Conservation (phyloP, 768 basidiomycete species). For the Leucosporidium yakuticum region DNA sequence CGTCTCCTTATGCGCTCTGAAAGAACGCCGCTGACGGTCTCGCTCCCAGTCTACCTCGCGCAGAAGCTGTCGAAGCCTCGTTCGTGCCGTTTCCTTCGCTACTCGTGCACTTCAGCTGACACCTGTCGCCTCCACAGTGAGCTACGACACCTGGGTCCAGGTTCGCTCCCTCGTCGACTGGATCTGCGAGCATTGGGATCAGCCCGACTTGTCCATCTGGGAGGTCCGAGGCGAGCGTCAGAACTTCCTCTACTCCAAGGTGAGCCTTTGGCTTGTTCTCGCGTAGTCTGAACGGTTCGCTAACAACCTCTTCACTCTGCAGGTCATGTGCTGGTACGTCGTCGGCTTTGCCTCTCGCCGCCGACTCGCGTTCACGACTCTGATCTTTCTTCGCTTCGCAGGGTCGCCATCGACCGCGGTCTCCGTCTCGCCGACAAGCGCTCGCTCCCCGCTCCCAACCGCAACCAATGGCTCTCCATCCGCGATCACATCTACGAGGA, state of each 20-base stretch:
- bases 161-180: slow-evolving; percentile 45
- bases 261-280: background rate
- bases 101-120: background rate
- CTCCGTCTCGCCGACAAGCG: slow-evolving; percentile 91
- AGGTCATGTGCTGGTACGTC: slow-evolving; percentile 80
- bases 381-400: background rate
- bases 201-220: slow-evolving; percentile 88
- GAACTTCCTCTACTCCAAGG: slow-evolving; percentile 32
- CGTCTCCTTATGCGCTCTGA: background rate
- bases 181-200: slow-evolving; percentile 57
- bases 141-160: slow-evolving; percentile 20
- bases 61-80: slow-evolving; percentile 60
- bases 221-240: slow-evolving; percentile 68
- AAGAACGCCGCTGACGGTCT: slow-evolving; percentile 37
- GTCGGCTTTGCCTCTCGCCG: background rate
- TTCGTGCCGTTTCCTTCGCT: background rate
- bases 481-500: slow-evolving; percentile 87
- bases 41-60: slow-evolving; percentile 94
- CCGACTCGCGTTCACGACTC: background rate
- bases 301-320: background rate
- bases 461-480: slow-evolving; percentile 60
- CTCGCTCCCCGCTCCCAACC: slow-evolving; percentile 59
- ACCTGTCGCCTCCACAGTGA: background rate
- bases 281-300: background rate
- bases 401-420: slow-evolving; percentile 86